A percentile compares a stretch with the other conserved stretches of the same genome.
Evolutionary conservation across 441 rosid species (phyloP).

Genomic region (Metrosideros polymorpha): DNA sequence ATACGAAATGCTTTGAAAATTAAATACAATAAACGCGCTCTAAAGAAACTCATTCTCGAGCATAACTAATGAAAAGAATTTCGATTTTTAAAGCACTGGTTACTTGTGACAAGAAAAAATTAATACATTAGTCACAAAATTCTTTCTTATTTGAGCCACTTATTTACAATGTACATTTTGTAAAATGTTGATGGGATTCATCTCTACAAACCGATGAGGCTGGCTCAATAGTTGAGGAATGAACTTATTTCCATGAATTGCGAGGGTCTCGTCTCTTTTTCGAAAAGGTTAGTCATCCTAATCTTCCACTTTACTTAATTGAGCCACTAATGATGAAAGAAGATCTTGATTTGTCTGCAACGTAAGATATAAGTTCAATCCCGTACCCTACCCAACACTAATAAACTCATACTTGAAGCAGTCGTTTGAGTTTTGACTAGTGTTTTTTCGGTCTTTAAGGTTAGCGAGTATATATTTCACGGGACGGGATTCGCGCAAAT

Average conservation of each 20-base stretch:
- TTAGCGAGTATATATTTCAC: neutral
- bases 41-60: too few species aligned
- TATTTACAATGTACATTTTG: too few species aligned
- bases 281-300: neutral
- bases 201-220: neutral
- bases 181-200: neutral
- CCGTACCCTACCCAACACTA: neutral
- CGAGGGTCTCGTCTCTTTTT: neutral
- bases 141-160: too few species aligned
- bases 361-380: neutral
- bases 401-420: neutral
- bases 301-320: neutral
- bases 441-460: neutral
- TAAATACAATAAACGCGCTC: neutral
- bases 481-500: neutral
- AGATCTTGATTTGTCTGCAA: neutral
- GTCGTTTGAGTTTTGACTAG: fast-evolving
- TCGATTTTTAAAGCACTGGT: too few species aligned
- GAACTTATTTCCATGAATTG: neutral
- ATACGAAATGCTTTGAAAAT: neutral
- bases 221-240: neutral
- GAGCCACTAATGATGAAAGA: neutral
- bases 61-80: too few species aligned
- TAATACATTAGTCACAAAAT: too few species aligned
- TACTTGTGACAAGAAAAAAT: too few species aligned